Evolutionary conservation across 306 rosid genomes (phyloP).

Genomic region (Carpinus viminea): DNA sequence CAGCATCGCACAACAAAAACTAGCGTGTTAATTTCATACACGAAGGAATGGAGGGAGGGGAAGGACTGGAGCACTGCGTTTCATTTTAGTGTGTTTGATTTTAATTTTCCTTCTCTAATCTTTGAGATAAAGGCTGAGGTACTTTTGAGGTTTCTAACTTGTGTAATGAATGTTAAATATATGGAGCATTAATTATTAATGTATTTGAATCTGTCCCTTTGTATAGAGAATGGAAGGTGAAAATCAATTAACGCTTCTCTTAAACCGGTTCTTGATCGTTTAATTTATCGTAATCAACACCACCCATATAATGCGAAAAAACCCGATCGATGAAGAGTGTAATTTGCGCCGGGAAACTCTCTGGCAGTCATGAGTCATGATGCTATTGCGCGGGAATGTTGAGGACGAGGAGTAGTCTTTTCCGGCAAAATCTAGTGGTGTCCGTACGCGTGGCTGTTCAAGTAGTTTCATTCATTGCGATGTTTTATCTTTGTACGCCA

Average conservation of each 20-base stretch:
- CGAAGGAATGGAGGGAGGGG: not conserved
- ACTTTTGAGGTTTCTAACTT: slow-evolving; percentile 1
- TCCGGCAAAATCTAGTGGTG: slow-evolving; percentile 9
- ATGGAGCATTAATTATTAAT: not conserved
- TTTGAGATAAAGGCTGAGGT: not conserved
- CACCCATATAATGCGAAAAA: not conserved
- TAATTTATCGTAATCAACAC: not conserved
- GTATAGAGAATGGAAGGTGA: slow-evolving; percentile 6
- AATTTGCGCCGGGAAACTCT: not conserved
- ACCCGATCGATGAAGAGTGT: not conserved
- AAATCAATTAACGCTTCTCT: not conserved
- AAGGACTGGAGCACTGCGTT: not conserved
- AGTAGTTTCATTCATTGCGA: not conserved
- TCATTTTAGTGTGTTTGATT: not conserved
- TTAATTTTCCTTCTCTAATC: not conserved
- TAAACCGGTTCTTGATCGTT: not conserved
- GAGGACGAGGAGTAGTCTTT: not conserved
- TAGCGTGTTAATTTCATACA: not conserved
- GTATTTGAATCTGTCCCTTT: not conserved
- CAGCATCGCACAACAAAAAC: not conserved
- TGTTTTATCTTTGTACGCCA: not conserved
- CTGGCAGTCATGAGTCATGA: not conserved
- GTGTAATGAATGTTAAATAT: not conserved
- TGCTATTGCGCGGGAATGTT: not conserved
- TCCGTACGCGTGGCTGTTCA: not conserved